Base-by-base conservation (phyloP, 345 rosid species). In the Gossypium thurberi region DNA sequence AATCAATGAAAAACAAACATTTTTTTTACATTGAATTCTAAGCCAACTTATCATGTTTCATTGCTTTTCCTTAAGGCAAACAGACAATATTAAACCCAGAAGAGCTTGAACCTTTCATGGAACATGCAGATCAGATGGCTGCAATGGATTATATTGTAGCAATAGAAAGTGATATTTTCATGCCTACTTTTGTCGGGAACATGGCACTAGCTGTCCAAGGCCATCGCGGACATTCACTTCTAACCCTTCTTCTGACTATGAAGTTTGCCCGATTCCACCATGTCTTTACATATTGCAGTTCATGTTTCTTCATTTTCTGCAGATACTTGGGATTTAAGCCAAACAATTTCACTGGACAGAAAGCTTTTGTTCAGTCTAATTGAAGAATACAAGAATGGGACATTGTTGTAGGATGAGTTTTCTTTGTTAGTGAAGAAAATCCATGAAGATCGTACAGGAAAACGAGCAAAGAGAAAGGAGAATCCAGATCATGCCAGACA, bases 71-170 rank as follows among this genome's bases (percentile, higher is more conserved):
- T 7, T 18, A 2, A n/a, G 74, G 70, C 58, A 85, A 85, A 72
- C 82, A 83, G 72, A 76, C 78, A 0, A 46, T 85, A 65, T n/a
- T 83, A 59, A 51, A 61, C 28, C 58, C 80, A 8, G 75, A 75
- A 1, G 86, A 83, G 11, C 75, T 85, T 9, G 18, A 65, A 66
- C 78, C 76, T 12, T 83, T 85, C 70, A 74, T 75, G 47, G 78
- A 83, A n/a, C 79, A 85, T 53, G 76, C 84, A 56, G 65, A 77
- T 52, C 82, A 79, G 65, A 83, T 83, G 86, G 89, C 86, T 11
- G 86, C 89, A 40, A 63, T 85, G 60, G 89, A 83, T 75, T 85
- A 81, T 58, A 42, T 79, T 20, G 85, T 85, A 7, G 77, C 88
- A 8, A 10, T 85, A 15, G 84, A 78, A 74, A 83, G 86, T 65